Conservation (phyloP, 2,329 filamentous ascomycete genomes). For the Aspergillaceae sp. region DNA sequence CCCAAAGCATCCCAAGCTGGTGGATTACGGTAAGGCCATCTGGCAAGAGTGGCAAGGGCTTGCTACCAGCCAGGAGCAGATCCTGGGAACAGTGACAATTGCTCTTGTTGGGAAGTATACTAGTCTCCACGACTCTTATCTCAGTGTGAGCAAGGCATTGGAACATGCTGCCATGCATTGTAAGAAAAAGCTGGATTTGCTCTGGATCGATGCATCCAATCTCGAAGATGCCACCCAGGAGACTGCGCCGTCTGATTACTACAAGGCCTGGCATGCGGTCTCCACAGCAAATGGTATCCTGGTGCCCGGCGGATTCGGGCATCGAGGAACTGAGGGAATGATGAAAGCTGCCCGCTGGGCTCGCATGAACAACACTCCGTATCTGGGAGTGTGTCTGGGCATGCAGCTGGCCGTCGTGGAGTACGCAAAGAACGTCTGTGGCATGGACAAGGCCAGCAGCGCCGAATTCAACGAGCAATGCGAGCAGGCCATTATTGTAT, state of each 20-base stretch:
- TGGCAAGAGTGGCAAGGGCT: conserved; percentile 73
- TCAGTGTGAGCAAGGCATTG: conserved; percentile 74
- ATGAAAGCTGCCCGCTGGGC: conserved; percentile 80
- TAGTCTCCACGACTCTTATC: conserved; percentile 74
- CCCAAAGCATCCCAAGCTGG: conserved; percentile 44
- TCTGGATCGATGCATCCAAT: conserved; percentile 77
- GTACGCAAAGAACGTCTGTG: conserved; percentile 67
- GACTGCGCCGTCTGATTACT: conserved; percentile 61
- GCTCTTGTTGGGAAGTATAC: conserved; percentile 90
- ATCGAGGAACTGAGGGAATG: conserved; percentile 81
- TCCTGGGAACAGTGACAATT: conserved; percentile 65
- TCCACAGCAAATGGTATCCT: conserved; percentile 53
- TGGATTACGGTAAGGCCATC: conserved; percentile 56
- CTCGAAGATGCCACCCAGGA: conserved; percentile 61
- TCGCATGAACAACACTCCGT: conserved; percentile 69
- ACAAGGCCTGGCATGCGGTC: conserved; percentile 77
- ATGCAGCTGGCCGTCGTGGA: conserved; percentile 93
- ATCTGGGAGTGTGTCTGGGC: conserved; percentile 81
- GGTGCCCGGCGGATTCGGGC: conserved; percentile 68
- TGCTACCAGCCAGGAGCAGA: conserved; percentile 57
- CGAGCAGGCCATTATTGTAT: conserved; percentile 67
- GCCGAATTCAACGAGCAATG: conserved; percentile 49
- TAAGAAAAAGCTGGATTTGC: conserved; percentile 65
- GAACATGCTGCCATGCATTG: conserved; percentile 90
- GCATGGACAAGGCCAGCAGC: conserved; percentile 49